These are phyloP conservation scores for Solanum sparsipilum DNA, from an alignment of 257 asterid genomes.

Conservation along the genomic window DNA sequence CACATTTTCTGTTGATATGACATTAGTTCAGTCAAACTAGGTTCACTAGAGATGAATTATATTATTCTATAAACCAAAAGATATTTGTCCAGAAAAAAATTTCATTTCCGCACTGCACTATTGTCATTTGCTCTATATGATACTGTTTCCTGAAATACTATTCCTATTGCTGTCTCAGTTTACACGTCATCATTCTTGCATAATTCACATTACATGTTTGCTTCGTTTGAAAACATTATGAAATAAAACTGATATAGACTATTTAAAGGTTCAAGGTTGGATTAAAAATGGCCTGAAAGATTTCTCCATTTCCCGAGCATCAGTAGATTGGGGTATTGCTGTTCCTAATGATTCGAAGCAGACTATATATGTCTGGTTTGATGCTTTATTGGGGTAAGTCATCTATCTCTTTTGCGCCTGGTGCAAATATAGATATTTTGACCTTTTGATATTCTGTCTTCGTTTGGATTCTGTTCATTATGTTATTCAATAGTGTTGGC, in stretches of 20 bases:
- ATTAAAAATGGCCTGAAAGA: conserved; percentile 82
- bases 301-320: conserved; percentile 89
- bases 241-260: conserved; percentile 4
- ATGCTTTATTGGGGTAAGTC: conserved; percentile 93
- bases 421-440: background rate
- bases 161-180: background rate
- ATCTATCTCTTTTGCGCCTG: conserved; percentile 2
- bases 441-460: background rate
- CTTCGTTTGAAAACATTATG: background rate
- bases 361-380: conserved; percentile 98
- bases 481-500: background rate
- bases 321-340: conserved; percentile 85
- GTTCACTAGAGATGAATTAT: background rate
- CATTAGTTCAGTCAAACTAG: background rate
- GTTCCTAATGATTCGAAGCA: conserved; percentile 79
- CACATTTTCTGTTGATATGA: background rate
- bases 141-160: background rate
- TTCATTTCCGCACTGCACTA: background rate
- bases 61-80: background rate
- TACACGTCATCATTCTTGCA: background rate
- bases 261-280: conserved; percentile 90
- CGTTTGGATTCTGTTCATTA: background rate
- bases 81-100: background rate
- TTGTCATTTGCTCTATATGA: background rate
- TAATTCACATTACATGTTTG: background rate